phyloP scores from a whole-genome alignment of 2,329 filamentous ascomycete species.

The Penicillium hordei region DNA sequence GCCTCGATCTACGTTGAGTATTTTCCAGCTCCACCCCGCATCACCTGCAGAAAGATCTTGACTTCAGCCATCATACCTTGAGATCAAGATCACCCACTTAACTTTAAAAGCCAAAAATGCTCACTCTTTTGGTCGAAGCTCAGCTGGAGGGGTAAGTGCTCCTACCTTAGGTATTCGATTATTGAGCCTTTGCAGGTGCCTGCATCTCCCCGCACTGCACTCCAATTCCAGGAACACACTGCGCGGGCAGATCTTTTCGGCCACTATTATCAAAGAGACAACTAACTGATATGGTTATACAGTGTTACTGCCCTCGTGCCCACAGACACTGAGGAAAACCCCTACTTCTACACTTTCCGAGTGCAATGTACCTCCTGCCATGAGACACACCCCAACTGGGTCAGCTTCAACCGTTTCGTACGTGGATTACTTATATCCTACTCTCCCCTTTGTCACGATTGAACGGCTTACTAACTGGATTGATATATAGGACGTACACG shows the following conservation, averaged over 20 bases:
- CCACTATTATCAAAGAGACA: not conserved
- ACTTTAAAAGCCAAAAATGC: conserved; percentile 31
- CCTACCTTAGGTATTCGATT: not conserved
- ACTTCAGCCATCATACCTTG: conserved; percentile 3
- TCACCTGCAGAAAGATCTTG: conserved; percentile 15
- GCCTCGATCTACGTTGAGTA: conserved; percentile 16
- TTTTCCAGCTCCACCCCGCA: conserved; percentile 28
- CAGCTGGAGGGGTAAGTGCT: conserved; percentile 39
- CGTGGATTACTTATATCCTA: conserved; percentile 32
- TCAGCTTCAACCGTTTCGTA: conserved; percentile 87
- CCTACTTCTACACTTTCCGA: conserved; percentile 97
- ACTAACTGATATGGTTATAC: conserved; percentile 15
- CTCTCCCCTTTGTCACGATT: not conserved
- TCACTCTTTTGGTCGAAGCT: conserved; percentile 40
- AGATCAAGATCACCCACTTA: conserved; percentile 6
- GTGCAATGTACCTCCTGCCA: conserved; percentile 98
- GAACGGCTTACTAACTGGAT: not conserved
- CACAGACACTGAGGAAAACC: conserved; percentile 73
- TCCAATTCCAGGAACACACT: not conserved
- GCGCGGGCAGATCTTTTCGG: not conserved
- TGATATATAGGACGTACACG: conserved; percentile 70
- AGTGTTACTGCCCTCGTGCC: conserved; percentile 91
- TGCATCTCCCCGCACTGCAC: conserved; percentile 13
- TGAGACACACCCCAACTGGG: conserved; percentile 82
- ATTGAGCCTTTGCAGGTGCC: not conserved